Evolutionary conservation across 176 grass and related monocot genomes (phyloP).

Genomic region (Avena sativa): DNA sequence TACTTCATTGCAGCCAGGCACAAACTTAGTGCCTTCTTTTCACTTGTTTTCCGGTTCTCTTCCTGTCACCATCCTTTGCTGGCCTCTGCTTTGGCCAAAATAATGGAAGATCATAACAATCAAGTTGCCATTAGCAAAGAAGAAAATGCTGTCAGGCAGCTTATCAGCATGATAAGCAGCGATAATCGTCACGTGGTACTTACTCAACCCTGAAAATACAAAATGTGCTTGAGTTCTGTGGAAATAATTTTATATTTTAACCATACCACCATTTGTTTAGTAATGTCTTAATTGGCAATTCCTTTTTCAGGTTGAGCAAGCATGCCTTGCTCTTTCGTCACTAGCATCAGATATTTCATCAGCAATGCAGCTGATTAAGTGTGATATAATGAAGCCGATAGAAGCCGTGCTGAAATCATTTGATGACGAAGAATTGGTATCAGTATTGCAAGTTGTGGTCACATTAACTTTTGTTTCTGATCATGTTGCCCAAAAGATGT

Average conservation of each 20-base stretch:
- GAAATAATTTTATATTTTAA: slow-evolving; percentile 30
- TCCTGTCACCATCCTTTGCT: slow-evolving; percentile 97
- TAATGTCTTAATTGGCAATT: slow-evolving; percentile 6
- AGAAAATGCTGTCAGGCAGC: slow-evolving; percentile 87
- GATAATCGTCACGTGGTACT: slow-evolving; percentile 93
- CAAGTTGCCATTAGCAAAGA: slow-evolving; percentile 91
- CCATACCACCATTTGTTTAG: neutral
- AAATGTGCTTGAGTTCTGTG: neutral
- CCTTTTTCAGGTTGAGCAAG: slow-evolving; percentile 85
- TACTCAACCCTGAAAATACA: neutral
- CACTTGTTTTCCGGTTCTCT: slow-evolving; percentile 97
- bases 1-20: slow-evolving; percentile 89
- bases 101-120: slow-evolving; percentile 92
- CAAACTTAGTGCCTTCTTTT: slow-evolving; percentile 97
- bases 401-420: slow-evolving; percentile 87
- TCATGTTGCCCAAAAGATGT: slow-evolving; percentile 93
- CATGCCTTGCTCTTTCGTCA: slow-evolving; percentile 90
- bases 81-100: slow-evolving; percentile 91
- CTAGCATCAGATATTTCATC: slow-evolving; percentile 83
- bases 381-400: slow-evolving; percentile 96
- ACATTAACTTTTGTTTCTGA: slow-evolving; percentile 98
- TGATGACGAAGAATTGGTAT: slow-evolving; percentile 88
- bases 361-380: slow-evolving; percentile 91
- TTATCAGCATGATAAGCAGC: slow-evolving; percentile 98
- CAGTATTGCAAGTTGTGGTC: slow-evolving; percentile 88